These are phyloP conservation scores for Chaetomiaceae sp. DNA, from an alignment of 2,329 filamentous ascomycete genomes.

Conservation along the genomic window DNA sequence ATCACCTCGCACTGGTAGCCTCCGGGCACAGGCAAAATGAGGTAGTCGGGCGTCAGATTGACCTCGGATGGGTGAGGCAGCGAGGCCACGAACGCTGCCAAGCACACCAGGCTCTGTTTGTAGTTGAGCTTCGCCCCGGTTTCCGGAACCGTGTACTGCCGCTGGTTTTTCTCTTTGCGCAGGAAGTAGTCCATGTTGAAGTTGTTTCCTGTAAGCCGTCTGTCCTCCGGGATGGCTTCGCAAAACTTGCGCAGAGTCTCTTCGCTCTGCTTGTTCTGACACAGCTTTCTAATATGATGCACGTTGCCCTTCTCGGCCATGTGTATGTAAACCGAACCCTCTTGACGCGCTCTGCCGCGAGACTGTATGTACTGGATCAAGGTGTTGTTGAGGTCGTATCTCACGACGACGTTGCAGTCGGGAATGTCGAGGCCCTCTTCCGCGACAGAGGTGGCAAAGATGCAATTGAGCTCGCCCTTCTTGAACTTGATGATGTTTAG, in stretches of 20 bases:
- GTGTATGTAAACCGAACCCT: conserved; percentile 71
- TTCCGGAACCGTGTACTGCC: conserved; percentile 52
- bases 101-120: conserved; percentile 61
- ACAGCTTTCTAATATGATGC: conserved; percentile 50
- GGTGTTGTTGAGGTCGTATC: conserved; percentile 83
- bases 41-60: conserved; percentile 48
- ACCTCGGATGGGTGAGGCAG: conserved; percentile 45
- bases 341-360: conserved; percentile 74
- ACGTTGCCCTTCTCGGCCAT: conserved; percentile 71
- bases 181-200: conserved; percentile 51
- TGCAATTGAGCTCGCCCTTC: conserved; percentile 52
- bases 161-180: conserved; percentile 42
- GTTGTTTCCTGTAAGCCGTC: conserved; percentile 57
- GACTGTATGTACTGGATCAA: conserved; percentile 96
- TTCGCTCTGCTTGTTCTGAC: conserved; percentile 56
- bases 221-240: conserved; percentile 64
- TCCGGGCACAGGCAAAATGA: conserved; percentile 48
- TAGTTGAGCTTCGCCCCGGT: conserved; percentile 78
- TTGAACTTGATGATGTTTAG: conserved; percentile 62
- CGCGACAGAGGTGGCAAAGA: conserved; percentile 61
- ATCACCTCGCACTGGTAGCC: conserved; percentile 72
- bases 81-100: conserved; percentile 68
- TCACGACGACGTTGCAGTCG: conserved; percentile 59
- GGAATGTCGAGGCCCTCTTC: conserved; percentile 65
- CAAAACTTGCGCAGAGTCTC: conserved; percentile 69